Percentiles rank a stretch among this genome's conserved stretches.
These are phyloP conservation scores for Neolentinus lepideus DNA, from an alignment of 1,284 basidiomycete genomes.

Conservation along the genomic window DNA sequence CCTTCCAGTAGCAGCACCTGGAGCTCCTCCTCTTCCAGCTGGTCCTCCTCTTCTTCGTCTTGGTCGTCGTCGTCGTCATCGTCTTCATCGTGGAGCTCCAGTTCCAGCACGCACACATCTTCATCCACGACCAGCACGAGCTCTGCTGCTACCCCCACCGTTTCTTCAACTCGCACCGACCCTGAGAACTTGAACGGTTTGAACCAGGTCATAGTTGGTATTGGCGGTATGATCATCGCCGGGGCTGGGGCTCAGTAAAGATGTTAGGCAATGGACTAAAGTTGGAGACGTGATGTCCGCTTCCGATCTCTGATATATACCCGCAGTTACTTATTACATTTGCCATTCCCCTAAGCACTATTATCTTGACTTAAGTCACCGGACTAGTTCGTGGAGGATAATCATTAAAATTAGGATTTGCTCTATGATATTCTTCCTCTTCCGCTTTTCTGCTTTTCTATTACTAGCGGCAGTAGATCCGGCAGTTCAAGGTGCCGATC, in stretches of 20 bases:
- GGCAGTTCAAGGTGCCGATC: background rate
- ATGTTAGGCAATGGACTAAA: background rate
- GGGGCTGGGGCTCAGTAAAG: constrained; percentile 7
- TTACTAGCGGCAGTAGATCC: background rate
- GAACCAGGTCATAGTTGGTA: constrained; percentile 29
- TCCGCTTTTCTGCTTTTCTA: no score
- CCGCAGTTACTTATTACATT: background rate
- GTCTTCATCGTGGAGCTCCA: constrained; percentile 13
- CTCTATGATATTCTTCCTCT: background rate
- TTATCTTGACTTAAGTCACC: background rate
- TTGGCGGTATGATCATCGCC: constrained; percentile 27
- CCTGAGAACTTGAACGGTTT: constrained; percentile 26
- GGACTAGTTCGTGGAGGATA: background rate
- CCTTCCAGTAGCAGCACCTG: constrained; percentile 11
- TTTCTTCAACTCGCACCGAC: constrained; percentile 9
- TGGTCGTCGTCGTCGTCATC: background rate
- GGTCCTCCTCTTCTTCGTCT: background rate
- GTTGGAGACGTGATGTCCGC: background rate
- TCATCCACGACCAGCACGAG: background rate
- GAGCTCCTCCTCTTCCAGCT: constrained; percentile 10
- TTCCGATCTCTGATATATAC: background rate
- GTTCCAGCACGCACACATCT: background rate
- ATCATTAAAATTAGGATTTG: background rate
- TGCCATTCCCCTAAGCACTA: background rate
- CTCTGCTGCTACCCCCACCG: background rate